Evolutionary conservation across 2,329 filamentous ascomycete genomes (phyloP), one percentile per base, ranked within the genome.

Genomic region (Aspergillus neotritici): DNA sequence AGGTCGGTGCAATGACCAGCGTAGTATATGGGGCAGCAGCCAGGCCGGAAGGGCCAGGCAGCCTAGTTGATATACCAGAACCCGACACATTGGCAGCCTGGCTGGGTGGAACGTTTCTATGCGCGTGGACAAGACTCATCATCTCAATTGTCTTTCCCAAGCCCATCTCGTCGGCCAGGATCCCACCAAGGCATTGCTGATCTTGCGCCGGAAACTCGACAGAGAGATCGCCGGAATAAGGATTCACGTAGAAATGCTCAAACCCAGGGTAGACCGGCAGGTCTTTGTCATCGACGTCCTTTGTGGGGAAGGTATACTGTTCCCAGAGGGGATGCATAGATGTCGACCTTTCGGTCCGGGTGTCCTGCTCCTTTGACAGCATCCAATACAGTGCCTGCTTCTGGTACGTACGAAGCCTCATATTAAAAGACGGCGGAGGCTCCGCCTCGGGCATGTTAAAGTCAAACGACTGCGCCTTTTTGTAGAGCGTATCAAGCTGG

Each of bases 321-420:
- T 98, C 93, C 93, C 93, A 98, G 0, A 98, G 67, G 0, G 93
- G 93, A 65, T 98, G 90, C 87, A 98, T 95, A 0, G 89, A 96
- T 4, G 74, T 73, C 56, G 90, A 82, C 42, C 82, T 80, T 31
- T 81, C 77, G 9, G 80, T 77, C 52, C 81, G 83, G 49, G 86
- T 77, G 50, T 94, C 82, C 56, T 82, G 91, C 63, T 98, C 93
- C 63, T 97, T 97, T 4, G 83, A 78, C 50, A 97, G 75, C 89
- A 98, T 96, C 93, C 93, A 98, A 61, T 96, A 76, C 5, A 98
- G 69, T 1, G 93, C 89, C 65, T 98, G 93, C 60, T 89, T 95
- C 63, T 98, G 93, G 55, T 98, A 98, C 40, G 87, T 88, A 3
- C 93, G 82, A 21, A 98, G 73, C 31, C 82, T 76, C 82, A 98